Base-by-base conservation (phyloP, 768 basidiomycete genomes). In the Postia placenta region DNA sequence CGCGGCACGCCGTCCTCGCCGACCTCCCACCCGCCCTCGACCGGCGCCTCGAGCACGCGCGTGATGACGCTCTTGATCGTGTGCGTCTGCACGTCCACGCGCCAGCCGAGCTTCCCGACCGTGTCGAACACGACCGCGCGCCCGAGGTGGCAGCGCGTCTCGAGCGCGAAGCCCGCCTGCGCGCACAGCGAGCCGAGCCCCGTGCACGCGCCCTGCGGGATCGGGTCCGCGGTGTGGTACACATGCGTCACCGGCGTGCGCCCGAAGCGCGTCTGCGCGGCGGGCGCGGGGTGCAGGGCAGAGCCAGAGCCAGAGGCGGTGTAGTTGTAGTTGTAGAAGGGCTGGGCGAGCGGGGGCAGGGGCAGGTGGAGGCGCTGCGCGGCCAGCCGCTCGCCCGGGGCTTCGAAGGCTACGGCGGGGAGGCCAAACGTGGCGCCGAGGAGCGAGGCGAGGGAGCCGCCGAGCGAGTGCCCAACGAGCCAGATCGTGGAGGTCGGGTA, bases 141-240 rank as follows among this genome's bases (percentile, higher is more conserved):
- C 24, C 85, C 85, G 2, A 81, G 69, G 59, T 86, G 84, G 51
- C 84, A 87, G 12, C 66, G 65, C 26, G 74, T 75, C 62, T 81
- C 81, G 30, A 81, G 63, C 27, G 81, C 84, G 56, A 79, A 86
- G n/a, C 84, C 85, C 11, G 73, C 84, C 38, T 75, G 72, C 33
- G 78, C 74, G 50, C 85, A 87, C 0, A 71, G 60, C 9, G 75
- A 80, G 14, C 68, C 52, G 17, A 71, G 41, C 24, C 79, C 79
- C 4, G 71, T 79, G 59, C 80, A 81, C 22, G 69, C 60, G 23
- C 77, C 76, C 52, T 78, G 79, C 5, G 85, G 79, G 56, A 87
- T 80, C 5, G 85, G 85, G 60, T 87, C 84, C 28, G 84, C 84
- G 27, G 71, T 87, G 63, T 86, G 79, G 64, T 80, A 85, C 42